Evolutionary conservation across 2,329 filamentous ascomycete species (phyloP).

Genomic region (Chalara sp.): DNA sequence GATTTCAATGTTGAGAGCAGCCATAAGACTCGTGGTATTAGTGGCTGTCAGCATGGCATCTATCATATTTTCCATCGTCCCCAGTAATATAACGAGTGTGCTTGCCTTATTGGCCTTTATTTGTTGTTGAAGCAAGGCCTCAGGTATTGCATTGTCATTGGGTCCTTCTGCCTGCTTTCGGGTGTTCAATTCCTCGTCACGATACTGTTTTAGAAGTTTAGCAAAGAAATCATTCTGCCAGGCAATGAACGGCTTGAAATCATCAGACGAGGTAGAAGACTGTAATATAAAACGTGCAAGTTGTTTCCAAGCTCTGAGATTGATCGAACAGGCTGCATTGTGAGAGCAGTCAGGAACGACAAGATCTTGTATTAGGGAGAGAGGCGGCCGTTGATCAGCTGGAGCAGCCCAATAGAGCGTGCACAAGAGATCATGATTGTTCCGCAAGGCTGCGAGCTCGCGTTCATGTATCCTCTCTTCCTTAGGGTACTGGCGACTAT

Average conservation of each 20-base stretch:
- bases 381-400: slow-evolving; percentile 42
- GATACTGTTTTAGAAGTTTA: slow-evolving; percentile 50
- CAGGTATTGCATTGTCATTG: slow-evolving; percentile 7
- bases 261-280: slow-evolving; percentile 32
- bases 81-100: slow-evolving; percentile 12
- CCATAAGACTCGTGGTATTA: slow-evolving; percentile 12
- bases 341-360: slow-evolving; percentile 55
- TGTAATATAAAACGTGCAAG: slow-evolving; percentile 52
- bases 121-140: slow-evolving; percentile 8
- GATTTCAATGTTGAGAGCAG: slow-evolving; percentile 18
- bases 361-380: slow-evolving; percentile 50
- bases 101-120: slow-evolving; percentile 14
- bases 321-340: slow-evolving; percentile 60
- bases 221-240: slow-evolving; percentile 54
- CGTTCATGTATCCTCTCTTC: slow-evolving; percentile 52
- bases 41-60: slow-evolving; percentile 10
- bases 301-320: slow-evolving; percentile 55
- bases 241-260: slow-evolving; percentile 42
- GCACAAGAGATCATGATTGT: slow-evolving; percentile 62
- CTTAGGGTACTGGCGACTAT: slow-evolving; percentile 56
- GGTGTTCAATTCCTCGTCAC: slow-evolving; percentile 21
- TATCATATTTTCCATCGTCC: slow-evolving; percentile 11
- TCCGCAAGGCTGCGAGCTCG: slow-evolving; percentile 57
- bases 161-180: slow-evolving; percentile 16
- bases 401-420: slow-evolving; percentile 61